These are phyloP conservation scores for Iris macrosiphon DNA, from an alignment of 106 monocot species.

Conservation along the genomic window DNA sequence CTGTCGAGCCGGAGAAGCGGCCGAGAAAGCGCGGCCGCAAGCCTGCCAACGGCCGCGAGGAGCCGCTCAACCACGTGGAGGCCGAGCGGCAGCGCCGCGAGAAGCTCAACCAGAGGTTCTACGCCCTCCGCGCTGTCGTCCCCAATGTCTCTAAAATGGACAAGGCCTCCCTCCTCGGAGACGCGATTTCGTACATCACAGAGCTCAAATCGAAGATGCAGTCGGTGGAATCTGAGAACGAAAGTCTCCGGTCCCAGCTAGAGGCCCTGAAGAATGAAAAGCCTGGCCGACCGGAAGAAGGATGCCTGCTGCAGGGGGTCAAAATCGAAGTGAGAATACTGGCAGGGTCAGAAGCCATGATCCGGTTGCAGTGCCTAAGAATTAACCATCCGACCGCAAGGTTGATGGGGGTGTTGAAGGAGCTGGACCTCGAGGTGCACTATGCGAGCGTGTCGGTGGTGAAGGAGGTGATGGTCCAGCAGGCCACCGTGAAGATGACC, in stretches of 20 bases:
- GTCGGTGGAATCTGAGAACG: slow-evolving; percentile 39
- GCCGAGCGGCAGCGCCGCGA: slow-evolving; percentile 84
- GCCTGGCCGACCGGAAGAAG: slow-evolving; percentile 1
- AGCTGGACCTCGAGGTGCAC: slow-evolving; percentile 53
- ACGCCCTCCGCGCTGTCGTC: slow-evolving; percentile 86
- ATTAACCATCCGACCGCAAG: slow-evolving; percentile 57
- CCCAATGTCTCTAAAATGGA: slow-evolving; percentile 98
- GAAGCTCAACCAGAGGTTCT: slow-evolving; percentile 96
- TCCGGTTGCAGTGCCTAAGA: slow-evolving; percentile 42
- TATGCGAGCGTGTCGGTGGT: slow-evolving; percentile 63
- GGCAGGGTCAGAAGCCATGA: slow-evolving; percentile 51
- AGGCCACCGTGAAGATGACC: slow-evolving; percentile 58
- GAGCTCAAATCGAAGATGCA: slow-evolving; percentile 45
- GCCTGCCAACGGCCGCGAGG: slow-evolving; percentile 83
- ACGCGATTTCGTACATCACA: slow-evolving; percentile 83
- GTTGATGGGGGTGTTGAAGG: slow-evolving; percentile 47
- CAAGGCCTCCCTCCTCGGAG: slow-evolving; percentile 86
- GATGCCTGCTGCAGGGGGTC: slow-evolving; percentile 30
- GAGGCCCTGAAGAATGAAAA: slow-evolving; percentile 38
- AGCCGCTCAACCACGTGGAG: slow-evolving; percentile 90
- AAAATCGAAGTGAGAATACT: slow-evolving; percentile 67
- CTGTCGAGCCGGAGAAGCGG: slow-evolving; percentile 43
- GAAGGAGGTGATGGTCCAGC: slow-evolving; percentile 74
- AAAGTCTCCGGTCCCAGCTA: slow-evolving; percentile 22
- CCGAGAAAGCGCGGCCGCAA: slow-evolving; percentile 81